phyloP scores from a whole-genome alignment of 106 monocot species.

The Ottelia alismoides region DNA sequence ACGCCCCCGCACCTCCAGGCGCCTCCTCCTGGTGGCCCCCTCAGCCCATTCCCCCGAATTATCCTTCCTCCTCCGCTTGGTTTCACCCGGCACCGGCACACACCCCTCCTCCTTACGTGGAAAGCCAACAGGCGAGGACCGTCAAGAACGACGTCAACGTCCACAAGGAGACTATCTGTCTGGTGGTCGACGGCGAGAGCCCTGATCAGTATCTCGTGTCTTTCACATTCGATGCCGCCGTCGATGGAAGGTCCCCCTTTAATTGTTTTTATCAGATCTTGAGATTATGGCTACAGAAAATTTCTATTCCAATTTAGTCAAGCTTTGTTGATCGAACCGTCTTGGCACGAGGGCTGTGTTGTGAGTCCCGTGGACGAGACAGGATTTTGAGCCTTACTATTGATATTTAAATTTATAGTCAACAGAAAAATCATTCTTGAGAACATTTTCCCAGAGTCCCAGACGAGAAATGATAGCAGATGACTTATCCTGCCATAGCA shows the following conservation, averaged over 20 bases:
- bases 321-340: too few relatives aligned
- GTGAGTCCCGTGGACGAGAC: too few relatives aligned
- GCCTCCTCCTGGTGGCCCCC: not conserved
- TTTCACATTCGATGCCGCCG: constrained; percentile 62
- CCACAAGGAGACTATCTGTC: constrained; percentile 66
- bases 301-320: too few relatives aligned
- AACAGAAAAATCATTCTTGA: not conserved
- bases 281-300: not conserved
- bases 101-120: constrained; percentile 47
- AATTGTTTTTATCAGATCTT: not conserved
- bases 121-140: constrained; percentile 61
- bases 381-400: too few relatives aligned
- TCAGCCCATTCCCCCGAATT: too few relatives aligned
- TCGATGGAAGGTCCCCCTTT: constrained; percentile 63
- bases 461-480: too few relatives aligned
- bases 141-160: constrained; percentile 80
- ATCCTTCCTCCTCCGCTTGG: not conserved
- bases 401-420: too few relatives aligned
- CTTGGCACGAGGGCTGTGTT: too few relatives aligned
- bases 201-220: constrained; percentile 53
- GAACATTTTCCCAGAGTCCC: not conserved
- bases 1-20: not conserved
- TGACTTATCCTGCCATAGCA: too few relatives aligned
- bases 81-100: not conserved
- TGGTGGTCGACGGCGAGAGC: constrained; percentile 34